phyloP scores from a whole-genome alignment of 352 stramenopile genomes.

The Phytopythium litorale region DNA sequence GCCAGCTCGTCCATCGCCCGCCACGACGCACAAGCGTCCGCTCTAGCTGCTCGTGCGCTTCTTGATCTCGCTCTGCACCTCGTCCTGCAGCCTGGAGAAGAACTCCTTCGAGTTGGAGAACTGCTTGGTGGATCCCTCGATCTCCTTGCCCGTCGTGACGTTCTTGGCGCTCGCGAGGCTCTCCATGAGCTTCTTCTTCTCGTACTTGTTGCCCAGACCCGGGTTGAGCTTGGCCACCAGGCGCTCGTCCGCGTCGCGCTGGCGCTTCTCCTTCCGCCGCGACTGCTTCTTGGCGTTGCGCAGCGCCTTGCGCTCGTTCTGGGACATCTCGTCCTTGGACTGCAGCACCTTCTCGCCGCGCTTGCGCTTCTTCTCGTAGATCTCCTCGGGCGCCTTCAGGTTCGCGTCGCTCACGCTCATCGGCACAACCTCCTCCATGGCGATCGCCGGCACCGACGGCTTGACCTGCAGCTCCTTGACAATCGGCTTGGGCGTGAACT shows the following conservation, averaged over 20 bases:
- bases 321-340: conserved; percentile 85
- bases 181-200: conserved; percentile 91
- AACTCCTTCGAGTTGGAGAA: conserved; percentile 89
- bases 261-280: conserved; percentile 87
- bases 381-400: conserved; percentile 76
- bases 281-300: conserved; percentile 90
- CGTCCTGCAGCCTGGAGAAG: conserved; percentile 68
- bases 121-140: conserved; percentile 77
- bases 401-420: conserved; percentile 85
- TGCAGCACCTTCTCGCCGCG: conserved; percentile 75
- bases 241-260: conserved; percentile 89
- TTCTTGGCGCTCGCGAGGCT: conserved; percentile 77
- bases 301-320: conserved; percentile 81
- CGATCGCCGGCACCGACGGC: conserved; percentile 72
- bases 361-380: conserved; percentile 88
- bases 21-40: background rate
- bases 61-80: conserved; percentile 43
- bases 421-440: conserved; percentile 82
- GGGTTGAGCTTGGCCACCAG: conserved; percentile 93
- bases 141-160: conserved; percentile 78
- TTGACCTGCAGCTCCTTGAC: conserved; percentile 90
- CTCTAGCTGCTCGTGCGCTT: conserved; percentile 17
- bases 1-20: background rate
- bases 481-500: conserved; percentile 93
- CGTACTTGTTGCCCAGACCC: conserved; percentile 95